Evolutionary conservation across 495 filamentous ascomycete species (phyloP).

Genomic region (Massariosphaeria phaeospora): DNA sequence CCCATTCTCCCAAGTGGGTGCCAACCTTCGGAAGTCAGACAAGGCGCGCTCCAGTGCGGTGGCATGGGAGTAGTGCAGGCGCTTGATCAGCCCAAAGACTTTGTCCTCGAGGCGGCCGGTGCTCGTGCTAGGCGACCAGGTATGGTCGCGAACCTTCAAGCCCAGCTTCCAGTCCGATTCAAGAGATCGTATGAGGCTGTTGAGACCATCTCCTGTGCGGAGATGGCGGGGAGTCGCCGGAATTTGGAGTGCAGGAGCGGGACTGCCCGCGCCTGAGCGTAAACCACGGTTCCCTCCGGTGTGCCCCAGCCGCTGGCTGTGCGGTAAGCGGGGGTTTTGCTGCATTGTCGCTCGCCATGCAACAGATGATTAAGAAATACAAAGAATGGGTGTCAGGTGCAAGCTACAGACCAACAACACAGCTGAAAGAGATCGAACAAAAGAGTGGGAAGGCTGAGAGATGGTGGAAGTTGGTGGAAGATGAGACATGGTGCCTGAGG

Average conservation of each 20-base stretch:
- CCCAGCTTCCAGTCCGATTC: constrained; percentile 5
- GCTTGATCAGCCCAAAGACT: constrained; percentile 14
- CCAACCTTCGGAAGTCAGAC: background rate
- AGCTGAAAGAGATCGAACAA: background rate
- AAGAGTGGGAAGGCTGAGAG: background rate
- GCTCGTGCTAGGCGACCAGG: constrained; percentile 9
- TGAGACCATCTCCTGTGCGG: background rate
- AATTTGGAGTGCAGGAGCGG: no score
- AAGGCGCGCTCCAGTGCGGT: background rate
- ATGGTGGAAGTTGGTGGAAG: no score
- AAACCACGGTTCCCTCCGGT: no score
- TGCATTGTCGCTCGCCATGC: no score
- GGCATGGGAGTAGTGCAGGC: background rate
- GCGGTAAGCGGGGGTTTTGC: no score
- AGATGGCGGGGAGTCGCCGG: background rate
- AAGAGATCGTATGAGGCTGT: constrained; percentile 10
- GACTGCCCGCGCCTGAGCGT: no score
- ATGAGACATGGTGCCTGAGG: constrained; percentile 23
- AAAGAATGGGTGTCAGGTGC: no score
- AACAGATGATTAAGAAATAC: no score
- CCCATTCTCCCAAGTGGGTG: no score
- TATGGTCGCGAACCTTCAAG: constrained; percentile 1
- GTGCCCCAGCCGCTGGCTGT: no score
- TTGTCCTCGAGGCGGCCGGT: background rate
- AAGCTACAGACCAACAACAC: no score